Evolutionary conservation across 2,329 filamentous ascomycete species (phyloP).

Genomic region (Colletotrichum lini): DNA sequence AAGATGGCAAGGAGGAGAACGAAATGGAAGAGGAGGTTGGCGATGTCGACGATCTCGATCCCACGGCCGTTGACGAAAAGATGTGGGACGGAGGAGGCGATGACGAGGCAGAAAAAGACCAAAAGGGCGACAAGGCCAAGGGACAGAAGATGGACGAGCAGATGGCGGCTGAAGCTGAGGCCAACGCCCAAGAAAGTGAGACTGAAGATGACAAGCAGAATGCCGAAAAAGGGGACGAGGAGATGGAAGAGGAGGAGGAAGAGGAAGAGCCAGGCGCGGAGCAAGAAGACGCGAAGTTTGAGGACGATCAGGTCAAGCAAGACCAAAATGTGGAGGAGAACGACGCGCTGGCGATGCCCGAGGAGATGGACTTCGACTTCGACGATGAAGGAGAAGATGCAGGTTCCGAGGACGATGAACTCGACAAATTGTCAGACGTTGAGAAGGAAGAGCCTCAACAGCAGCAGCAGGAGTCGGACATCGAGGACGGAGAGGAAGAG

Average conservation of each 20-base stretch:
- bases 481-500: slow-evolving; percentile 52
- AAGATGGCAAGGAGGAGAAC: slow-evolving; percentile 73
- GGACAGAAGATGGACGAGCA: slow-evolving; percentile 77
- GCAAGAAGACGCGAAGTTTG: slow-evolving; percentile 68
- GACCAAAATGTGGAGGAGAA: slow-evolving; percentile 86
- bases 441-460: slow-evolving; percentile 57
- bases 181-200: slow-evolving; percentile 58
- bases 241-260: slow-evolving; percentile 60
- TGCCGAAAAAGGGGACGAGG: slow-evolving; percentile 59
- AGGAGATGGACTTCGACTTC: slow-evolving; percentile 89
- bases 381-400: slow-evolving; percentile 76
- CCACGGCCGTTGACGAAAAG: slow-evolving; percentile 94
- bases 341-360: slow-evolving; percentile 85
- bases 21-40: slow-evolving; percentile 92
- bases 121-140: slow-evolving; percentile 80
- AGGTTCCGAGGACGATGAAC: slow-evolving; percentile 68
- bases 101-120: slow-evolving; percentile 85
- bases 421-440: slow-evolving; percentile 71
- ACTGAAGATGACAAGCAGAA: slow-evolving; percentile 58
- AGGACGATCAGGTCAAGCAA: slow-evolving; percentile 71
- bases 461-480: slow-evolving; percentile 56
- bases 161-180: slow-evolving; percentile 71
- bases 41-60: slow-evolving; percentile 91
- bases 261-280: slow-evolving; percentile 74
- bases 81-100: slow-evolving; percentile 96